Evolutionary conservation across 106 monocot species (phyloP).

Genomic region (Dendrobium chrysotoxum): DNA sequence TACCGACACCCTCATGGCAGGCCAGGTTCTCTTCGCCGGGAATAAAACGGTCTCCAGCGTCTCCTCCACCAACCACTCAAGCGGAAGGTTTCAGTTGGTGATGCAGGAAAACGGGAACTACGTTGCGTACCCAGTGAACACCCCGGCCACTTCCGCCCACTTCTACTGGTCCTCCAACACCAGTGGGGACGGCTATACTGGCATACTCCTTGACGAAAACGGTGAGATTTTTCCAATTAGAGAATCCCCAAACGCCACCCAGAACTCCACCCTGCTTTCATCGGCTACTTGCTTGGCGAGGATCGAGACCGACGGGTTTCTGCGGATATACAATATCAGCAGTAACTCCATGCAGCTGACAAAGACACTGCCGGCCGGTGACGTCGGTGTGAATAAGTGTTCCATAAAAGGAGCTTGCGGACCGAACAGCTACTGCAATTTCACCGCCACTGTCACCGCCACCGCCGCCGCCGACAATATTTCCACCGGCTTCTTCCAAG

Average conservation of each 20-base stretch:
- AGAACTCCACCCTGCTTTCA: background rate
- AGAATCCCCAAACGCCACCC: background rate
- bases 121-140: constrained; percentile 5
- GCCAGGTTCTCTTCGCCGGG: background rate
- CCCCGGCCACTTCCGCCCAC: background rate
- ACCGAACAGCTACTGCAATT: background rate
- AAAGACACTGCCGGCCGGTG: no score
- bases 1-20: constrained; percentile 19
- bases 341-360: no score
- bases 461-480: background rate
- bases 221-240: background rate
- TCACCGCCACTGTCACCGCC: background rate
- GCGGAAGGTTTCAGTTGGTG: constrained; percentile 16
- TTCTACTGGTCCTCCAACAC: constrained; percentile 17
- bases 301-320: background rate
- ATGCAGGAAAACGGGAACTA: constrained; percentile 10
- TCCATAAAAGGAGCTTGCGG: constrained; percentile 2
- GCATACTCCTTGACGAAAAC: background rate
- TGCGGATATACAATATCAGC: background rate
- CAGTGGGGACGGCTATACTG: background rate
- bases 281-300: background rate
- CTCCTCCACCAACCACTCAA: constrained; percentile 4
- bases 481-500: background rate
- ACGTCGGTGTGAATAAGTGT: background rate
- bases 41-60: constrained; percentile 10